Evolutionary conservation across 2,329 filamentous ascomycete genomes (phyloP).

Genomic region (Cytospora mali): DNA sequence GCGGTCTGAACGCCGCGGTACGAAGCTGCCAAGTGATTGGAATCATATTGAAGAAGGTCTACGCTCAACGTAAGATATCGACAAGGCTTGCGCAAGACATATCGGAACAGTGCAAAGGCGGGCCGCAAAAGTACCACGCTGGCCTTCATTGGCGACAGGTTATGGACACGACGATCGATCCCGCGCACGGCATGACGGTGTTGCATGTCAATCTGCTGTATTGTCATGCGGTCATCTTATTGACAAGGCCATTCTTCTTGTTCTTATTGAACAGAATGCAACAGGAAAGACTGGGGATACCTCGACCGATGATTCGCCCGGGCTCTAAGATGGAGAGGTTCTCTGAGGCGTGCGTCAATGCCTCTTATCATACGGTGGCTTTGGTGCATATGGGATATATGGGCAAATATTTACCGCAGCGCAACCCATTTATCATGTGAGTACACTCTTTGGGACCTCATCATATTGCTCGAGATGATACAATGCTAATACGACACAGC

Average conservation of each 20-base stretch:
- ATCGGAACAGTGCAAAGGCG: slow-evolving; percentile 53
- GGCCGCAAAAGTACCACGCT: slow-evolving; percentile 51
- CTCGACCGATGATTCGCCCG: slow-evolving; percentile 35
- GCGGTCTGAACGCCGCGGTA: slow-evolving; percentile 57
- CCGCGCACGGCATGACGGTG: slow-evolving; percentile 59
- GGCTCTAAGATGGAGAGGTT: slow-evolving; percentile 47
- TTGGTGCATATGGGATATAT: slow-evolving; percentile 50
- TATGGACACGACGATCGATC: slow-evolving; percentile 41
- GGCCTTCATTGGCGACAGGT: slow-evolving; percentile 55
- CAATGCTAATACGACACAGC: slow-evolving; percentile 39
- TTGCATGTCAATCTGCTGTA: slow-evolving; percentile 65
- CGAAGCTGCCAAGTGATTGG: slow-evolving; percentile 61
- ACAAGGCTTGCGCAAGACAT: slow-evolving; percentile 60
- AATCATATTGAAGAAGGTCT: slow-evolving; percentile 60
- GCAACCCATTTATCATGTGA: slow-evolving; percentile 61
- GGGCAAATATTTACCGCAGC: slow-evolving; percentile 49
- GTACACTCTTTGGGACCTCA: slow-evolving; percentile 34
- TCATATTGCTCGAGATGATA: background rate
- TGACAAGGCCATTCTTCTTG: slow-evolving; percentile 67
- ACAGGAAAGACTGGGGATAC: slow-evolving; percentile 37
- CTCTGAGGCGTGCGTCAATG: slow-evolving; percentile 54
- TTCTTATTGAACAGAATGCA: slow-evolving; percentile 53
- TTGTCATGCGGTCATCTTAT: slow-evolving; percentile 63
- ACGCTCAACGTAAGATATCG: slow-evolving; percentile 61
- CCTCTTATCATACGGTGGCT: slow-evolving; percentile 52